Evolutionary conservation across 768 basidiomycete genomes (phyloP), one percentile per base, ranked within the genome.

Genomic region (Leucosporidium creatinivorum): DNA sequence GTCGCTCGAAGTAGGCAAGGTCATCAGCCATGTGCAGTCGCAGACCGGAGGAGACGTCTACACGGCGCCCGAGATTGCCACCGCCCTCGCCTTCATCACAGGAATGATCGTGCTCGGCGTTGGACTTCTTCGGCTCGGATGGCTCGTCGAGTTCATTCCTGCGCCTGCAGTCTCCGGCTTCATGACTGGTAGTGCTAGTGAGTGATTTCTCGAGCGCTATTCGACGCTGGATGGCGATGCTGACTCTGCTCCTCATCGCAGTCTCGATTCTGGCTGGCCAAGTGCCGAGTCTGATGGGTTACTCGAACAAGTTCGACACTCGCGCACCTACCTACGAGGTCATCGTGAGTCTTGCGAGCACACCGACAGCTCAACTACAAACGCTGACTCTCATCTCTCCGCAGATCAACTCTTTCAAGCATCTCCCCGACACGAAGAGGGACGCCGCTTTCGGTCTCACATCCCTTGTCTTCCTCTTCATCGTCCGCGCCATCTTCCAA

Each of bases 101-200:
- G 94, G 94, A 21, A 90, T 93, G 79, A 92, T 94, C 78, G 88
- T 91, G 33, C 85, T 97, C 49, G 89, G 83, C 30, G 86, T 99
- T 49, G 96, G 96, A 58, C 79, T 98, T 26, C 81, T 98, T 18
- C 84, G 96, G 15, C 74, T 97, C 8, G 96, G 96, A 0, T 94
- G 92, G 91, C 80, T 97, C 39, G 87, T 98, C 59, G 93, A 98
- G 76, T 44, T n/a, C 21, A 51, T 58, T n/a, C 56, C 26, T 31
- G 83, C 85, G 8, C 88, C 89, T 3, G 89, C 89, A 3, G 87
- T 77, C 23, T 51, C 80, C 6, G 81, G 80, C 4, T 82, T 94
- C 80, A 96, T 99, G 93, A 98, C 94, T 0, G 94, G 94, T 26
- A 93, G 89, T n/a, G 94, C 94, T 47, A 63, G 39, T 44, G 39